Base-by-base conservation (phyloP, 2,329 filamentous ascomycete genomes). In the Saccharata proteae region DNA sequence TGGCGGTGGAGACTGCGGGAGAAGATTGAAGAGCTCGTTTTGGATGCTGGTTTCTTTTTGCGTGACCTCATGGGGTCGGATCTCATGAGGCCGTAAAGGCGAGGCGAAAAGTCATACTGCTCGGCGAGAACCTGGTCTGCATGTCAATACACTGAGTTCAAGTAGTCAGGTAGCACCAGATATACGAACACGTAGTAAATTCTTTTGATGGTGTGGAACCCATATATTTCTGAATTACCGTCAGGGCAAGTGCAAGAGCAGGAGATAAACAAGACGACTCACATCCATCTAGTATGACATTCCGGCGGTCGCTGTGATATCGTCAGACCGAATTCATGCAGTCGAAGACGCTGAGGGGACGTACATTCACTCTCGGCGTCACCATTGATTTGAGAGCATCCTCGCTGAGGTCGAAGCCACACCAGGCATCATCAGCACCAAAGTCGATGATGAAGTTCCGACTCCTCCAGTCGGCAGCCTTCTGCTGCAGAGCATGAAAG, bases 151-250 rank as follows among this genome's bases (percentile, higher is more conserved):
- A n/a, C n/a, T n/a, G n/a, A n/a, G n/a, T n/a, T n/a, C n/a, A 26
- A 35, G 18, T 16, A 6, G 8, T 11, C 16, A 24, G 18, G n/a
- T 18, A 22, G 9, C n/a, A 11, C 7, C 5, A 19, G 9, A 21
- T 19, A 11, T n/a, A 33, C 32, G 23, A 12, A 63, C 56, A 41
- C 62, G 59, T 26, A 84, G 62, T 7, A 68, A 46, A 3, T 68
- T 59, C 20, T 57, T 60, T 43, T 83, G 77, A 12, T 55, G 51
- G 43, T 72, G 69, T 0, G 78, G 78, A 27, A 70, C 64, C 75
- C 77, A 85, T 16, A 85, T 66, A 39, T 84, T 81, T 42, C 71
- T 76, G 39, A 31, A n/a, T n/a, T n/a, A n/a, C n/a, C n/a, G n/a
- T n/a, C n/a, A n/a, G n/a, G n/a, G n/a, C n/a, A n/a, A n/a, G n/a